Evolutionary conservation across 2,329 filamentous ascomycete genomes (phyloP).

Genomic region (Sporothrix protearum): DNA sequence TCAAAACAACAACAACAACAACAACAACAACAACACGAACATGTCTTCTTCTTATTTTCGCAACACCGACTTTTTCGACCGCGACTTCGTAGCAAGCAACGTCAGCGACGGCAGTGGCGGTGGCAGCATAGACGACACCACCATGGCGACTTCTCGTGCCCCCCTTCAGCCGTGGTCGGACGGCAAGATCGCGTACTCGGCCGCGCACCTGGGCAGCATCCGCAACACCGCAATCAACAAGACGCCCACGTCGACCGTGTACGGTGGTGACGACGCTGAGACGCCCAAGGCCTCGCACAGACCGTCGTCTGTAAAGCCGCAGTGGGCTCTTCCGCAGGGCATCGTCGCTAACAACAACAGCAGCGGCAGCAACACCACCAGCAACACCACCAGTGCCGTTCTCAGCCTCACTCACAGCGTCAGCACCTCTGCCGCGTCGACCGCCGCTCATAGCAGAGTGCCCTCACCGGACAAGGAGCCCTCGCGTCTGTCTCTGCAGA

Average conservation of each 20-base stretch:
- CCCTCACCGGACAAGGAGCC: not conserved
- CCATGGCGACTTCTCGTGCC: not conserved
- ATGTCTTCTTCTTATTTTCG: not conserved
- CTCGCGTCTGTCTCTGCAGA: not conserved
- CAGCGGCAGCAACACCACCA: not conserved
- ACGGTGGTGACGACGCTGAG: not conserved
- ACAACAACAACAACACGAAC: not conserved
- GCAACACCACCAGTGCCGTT: not conserved
- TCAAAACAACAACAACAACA: no score
- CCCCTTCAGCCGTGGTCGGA: not conserved
- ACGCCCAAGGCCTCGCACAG: not conserved
- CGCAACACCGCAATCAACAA: not conserved
- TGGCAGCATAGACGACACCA: not conserved
- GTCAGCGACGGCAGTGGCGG: not conserved
- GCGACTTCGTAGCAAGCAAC: not conserved
- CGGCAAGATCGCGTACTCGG: not conserved
- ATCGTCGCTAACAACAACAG: not conserved
- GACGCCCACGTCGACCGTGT: not conserved
- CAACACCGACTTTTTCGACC: not conserved
- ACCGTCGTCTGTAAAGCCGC: not conserved
- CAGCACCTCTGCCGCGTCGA: not conserved
- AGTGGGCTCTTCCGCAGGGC: not conserved
- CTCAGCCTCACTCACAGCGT: not conserved
- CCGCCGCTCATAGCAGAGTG: not conserved
- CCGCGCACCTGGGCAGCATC: not conserved